phyloP scores from a whole-genome alignment of 371 early-diverging fungal species.

The Circinella minor region DNA sequence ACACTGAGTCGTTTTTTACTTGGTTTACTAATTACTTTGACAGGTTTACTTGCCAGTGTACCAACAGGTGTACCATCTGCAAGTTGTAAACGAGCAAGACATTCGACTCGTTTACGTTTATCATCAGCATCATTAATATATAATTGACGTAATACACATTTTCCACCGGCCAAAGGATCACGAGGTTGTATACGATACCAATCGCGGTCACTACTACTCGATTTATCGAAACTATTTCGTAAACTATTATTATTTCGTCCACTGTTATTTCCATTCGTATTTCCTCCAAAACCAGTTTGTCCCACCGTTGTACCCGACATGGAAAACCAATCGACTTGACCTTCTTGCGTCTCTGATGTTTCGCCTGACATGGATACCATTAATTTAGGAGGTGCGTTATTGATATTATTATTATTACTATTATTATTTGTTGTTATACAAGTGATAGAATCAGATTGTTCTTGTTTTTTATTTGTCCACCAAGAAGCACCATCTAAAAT shows the following conservation, averaged over 20 bases:
- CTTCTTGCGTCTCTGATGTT: constrained; percentile 27
- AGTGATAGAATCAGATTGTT: not conserved
- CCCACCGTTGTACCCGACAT: constrained; percentile 36
- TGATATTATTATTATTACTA: not conserved
- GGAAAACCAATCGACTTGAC: constrained; percentile 48
- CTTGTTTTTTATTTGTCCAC: constrained; percentile 46
- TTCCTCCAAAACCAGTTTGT: constrained; percentile 32
- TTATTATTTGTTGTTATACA: constrained; percentile 1
- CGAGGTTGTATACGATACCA: constrained; percentile 28
- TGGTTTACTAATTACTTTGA: constrained; percentile 82
- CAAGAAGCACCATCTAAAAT: constrained; percentile 73
- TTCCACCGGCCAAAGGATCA: constrained; percentile 50
- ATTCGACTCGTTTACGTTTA: constrained; percentile 72
- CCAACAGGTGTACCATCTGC: constrained; percentile 60
- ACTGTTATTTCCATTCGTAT: not conserved
- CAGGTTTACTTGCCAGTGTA: constrained; percentile 69
- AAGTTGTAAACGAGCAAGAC: constrained; percentile 66
- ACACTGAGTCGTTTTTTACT: constrained; percentile 79
- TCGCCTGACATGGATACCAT: constrained; percentile 44
- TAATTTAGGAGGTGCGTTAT: constrained; percentile 23
- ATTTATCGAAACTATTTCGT: constrained; percentile 10
- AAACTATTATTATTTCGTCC: not conserved
- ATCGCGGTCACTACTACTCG: constrained; percentile 18
- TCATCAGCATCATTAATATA: constrained; percentile 78
- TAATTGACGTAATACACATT: constrained; percentile 73